Evolutionary conservation across 768 basidiomycete species (phyloP).

Genomic region (Tephrocybe sp.): DNA sequence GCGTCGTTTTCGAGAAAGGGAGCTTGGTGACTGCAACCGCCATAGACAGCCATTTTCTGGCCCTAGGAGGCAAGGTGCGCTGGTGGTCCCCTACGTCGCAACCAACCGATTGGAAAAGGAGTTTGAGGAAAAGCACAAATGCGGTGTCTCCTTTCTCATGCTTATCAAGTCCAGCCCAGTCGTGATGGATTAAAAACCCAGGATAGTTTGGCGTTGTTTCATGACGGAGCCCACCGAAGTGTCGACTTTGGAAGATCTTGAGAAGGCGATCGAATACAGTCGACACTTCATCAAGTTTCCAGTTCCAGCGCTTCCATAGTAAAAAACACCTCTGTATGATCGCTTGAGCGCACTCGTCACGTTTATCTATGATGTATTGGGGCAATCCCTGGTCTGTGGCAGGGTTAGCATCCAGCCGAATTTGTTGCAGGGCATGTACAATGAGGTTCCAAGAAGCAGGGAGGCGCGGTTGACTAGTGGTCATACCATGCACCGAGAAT

Average conservation of each 20-base stretch:
- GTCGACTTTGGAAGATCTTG: conserved; percentile 73
- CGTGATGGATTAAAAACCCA: conserved; percentile 56
- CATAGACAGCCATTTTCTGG: conserved; percentile 69
- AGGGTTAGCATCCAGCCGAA: conserved; percentile 52
- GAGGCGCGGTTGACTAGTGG: conserved; percentile 33
- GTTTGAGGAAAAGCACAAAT: conserved; percentile 77
- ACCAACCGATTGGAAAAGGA: conserved; percentile 62
- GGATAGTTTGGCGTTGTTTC: conserved; percentile 69
- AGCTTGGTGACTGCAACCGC: conserved; percentile 71
- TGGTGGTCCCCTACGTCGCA: conserved; percentile 26
- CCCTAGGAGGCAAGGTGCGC: conserved; percentile 36
- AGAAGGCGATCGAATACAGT: conserved; percentile 61
- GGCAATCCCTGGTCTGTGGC: conserved; percentile 39
- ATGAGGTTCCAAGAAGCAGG: conserved; percentile 68
- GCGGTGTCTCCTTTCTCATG: conserved; percentile 61
- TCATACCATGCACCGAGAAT: conserved; percentile 57
- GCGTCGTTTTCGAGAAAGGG: conserved; percentile 54
- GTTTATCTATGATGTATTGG: conserved; percentile 40
- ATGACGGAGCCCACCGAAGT: conserved; percentile 67
- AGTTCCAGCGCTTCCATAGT: conserved; percentile 75
- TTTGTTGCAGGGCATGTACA: conserved; percentile 50
- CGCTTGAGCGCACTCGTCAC: conserved; percentile 69
- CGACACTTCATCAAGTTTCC: conserved; percentile 60
- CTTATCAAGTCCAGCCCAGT: conserved; percentile 50
- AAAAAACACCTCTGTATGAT: conserved; percentile 71